Evolutionary conservation across 768 basidiomycete species (phyloP).

Genomic region (Sporobolomyces pararoseus): DNA sequence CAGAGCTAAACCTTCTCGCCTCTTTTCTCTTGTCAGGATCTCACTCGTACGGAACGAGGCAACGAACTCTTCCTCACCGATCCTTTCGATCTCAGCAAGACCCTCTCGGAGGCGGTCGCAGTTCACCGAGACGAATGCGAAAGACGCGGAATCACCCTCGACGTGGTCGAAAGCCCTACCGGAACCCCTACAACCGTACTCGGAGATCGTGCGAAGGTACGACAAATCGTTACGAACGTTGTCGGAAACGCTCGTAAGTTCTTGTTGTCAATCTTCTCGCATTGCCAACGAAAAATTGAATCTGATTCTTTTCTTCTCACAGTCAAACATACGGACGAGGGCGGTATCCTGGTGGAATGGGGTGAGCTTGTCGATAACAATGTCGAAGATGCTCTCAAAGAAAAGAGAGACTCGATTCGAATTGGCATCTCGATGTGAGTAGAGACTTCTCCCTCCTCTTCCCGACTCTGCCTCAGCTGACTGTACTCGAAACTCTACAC

Average conservation of each 20-base stretch:
- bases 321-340: slow-evolving; percentile 70
- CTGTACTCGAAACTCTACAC: background rate
- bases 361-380: slow-evolving; percentile 63
- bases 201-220: slow-evolving; percentile 63
- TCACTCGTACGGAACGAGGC: slow-evolving; percentile 71
- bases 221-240: slow-evolving; percentile 71
- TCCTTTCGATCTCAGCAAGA: slow-evolving; percentile 63
- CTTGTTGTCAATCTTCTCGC: background rate
- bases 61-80: slow-evolving; percentile 71
- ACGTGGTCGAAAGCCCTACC: slow-evolving; percentile 54
- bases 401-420: slow-evolving; percentile 37
- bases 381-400: slow-evolving; percentile 22
- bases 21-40: slow-evolving; percentile 57
- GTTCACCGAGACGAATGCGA: slow-evolving; percentile 66
- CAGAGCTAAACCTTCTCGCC: background rate
- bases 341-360: slow-evolving; percentile 62
- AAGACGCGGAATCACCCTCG: slow-evolving; percentile 61
- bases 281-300: background rate
- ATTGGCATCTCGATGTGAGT: slow-evolving; percentile 35
- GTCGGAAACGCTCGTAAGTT: slow-evolving; percentile 68
- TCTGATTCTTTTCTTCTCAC: slow-evolving; percentile 9
- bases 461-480: background rate
- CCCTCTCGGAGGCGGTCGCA: slow-evolving; percentile 62
- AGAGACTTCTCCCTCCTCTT: background rate
- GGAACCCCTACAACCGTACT: slow-evolving; percentile 61